phyloP scores from a whole-genome alignment of 148 eudicot genomes.

The Chenopodium suecicum region DNA sequence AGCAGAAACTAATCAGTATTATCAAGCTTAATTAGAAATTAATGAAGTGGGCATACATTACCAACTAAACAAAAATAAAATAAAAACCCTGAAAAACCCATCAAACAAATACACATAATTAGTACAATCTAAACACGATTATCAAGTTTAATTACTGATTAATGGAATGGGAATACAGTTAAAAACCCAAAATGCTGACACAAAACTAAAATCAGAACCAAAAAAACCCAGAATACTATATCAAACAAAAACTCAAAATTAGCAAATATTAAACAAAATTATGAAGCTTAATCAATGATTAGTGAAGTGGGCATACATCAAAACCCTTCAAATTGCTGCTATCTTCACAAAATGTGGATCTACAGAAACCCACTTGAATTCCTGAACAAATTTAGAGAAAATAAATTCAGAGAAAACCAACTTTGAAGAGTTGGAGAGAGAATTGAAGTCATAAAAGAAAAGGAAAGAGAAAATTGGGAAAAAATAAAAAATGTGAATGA shows the following conservation, averaged over 20 bases:
- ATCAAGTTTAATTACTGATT: not conserved
- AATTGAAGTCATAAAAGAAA: conserved; percentile 17
- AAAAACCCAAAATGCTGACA: not conserved
- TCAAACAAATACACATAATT: not conserved
- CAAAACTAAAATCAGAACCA: not conserved
- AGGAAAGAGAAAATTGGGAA: not conserved
- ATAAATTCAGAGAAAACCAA: not conserved
- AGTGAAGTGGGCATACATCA: conserved; percentile 26
- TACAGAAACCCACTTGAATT: not conserved
- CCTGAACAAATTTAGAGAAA: conserved; percentile 5
- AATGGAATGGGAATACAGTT: not conserved
- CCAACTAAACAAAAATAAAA: not conserved
- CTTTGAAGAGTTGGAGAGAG: not conserved
- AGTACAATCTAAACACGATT: not conserved
- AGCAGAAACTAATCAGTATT: not conserved
- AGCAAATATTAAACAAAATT: not conserved
- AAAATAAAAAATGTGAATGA: not conserved
- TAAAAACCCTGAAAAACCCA: conserved; percentile 7
- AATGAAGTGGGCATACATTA: not conserved
- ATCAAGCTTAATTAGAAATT: not conserved
- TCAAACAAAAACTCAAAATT: not conserved
- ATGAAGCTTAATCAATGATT: not conserved
- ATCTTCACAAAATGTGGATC: conserved; percentile 9
- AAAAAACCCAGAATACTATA: conserved; percentile 1
- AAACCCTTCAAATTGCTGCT: conserved; percentile 12